A percentile compares a stretch with the other conserved stretches of the same genome.
These are phyloP conservation scores for Aspergillus ellipticus DNA, from an alignment of 495 filamentous ascomycete genomes.

Conservation along the genomic window DNA sequence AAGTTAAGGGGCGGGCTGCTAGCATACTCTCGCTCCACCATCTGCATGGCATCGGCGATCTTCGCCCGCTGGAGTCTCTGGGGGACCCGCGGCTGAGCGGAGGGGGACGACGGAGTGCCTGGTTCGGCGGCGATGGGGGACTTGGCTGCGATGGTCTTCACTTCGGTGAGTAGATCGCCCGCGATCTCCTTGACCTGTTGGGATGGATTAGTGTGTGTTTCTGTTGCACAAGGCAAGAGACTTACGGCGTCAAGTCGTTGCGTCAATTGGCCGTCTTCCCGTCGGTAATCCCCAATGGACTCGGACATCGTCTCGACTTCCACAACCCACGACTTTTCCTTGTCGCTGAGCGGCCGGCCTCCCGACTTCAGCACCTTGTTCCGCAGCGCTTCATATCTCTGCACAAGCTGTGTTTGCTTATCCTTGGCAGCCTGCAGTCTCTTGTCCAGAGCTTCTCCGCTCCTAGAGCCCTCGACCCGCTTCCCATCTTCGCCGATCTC, in stretches of 20 bases:
- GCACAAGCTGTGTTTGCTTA: constrained; percentile 55
- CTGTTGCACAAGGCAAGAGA: constrained; percentile 16
- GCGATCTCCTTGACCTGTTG: constrained; percentile 43
- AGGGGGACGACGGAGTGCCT: constrained; percentile 28
- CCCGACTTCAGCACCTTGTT: constrained; percentile 54
- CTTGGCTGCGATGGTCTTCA: constrained; percentile 35
- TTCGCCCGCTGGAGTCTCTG: constrained; percentile 64
- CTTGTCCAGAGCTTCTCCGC: constrained; percentile 52
- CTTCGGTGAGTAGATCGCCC: constrained; percentile 49
- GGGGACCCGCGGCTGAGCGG: constrained; percentile 51
- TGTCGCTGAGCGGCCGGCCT: constrained; percentile 66
- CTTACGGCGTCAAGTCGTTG: constrained; percentile 39
- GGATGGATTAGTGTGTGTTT: constrained; percentile 11
- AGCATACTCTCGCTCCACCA: constrained; percentile 66
- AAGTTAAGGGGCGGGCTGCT: no score
- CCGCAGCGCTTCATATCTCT: constrained; percentile 62
- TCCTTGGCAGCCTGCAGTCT: constrained; percentile 57
- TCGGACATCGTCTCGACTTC: constrained; percentile 55
- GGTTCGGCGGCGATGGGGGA: constrained; percentile 25
- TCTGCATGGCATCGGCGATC: constrained; percentile 62
- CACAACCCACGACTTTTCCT: constrained; percentile 62
- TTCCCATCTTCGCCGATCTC: constrained; percentile 50
- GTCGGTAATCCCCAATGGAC: constrained; percentile 23
- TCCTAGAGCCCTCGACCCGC: constrained; percentile 36
- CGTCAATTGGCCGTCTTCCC: constrained; percentile 26